Percentiles rank a stretch among this genome's conserved stretches.
Evolutionary conservation across 2,329 filamentous ascomycete genomes (phyloP).

Genomic region (Pseudocercospora ulei): DNA sequence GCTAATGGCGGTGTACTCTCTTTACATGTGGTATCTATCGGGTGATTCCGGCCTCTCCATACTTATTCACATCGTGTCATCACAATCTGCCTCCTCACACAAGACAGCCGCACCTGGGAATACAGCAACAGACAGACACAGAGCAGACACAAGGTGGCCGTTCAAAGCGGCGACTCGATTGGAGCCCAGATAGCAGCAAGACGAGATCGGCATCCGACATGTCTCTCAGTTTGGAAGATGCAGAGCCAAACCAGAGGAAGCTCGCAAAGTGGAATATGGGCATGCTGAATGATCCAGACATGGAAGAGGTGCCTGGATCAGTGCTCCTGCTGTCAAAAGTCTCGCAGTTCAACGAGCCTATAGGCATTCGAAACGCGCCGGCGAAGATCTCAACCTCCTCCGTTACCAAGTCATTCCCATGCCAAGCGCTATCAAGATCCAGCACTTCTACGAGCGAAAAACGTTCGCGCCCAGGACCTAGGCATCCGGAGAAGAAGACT

Average conservation of each 20-base stretch:
- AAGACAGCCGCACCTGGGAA: neutral
- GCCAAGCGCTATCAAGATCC: conserved; percentile 15
- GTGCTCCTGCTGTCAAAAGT: conserved; percentile 50
- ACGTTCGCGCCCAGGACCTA: conserved; percentile 9
- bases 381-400: conserved; percentile 50
- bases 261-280: conserved; percentile 53
- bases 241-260: conserved; percentile 14
- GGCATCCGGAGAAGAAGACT: conserved; percentile 52
- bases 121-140: neutral
- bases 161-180: conserved; percentile 23
- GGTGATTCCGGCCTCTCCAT: neutral
- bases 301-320: conserved; percentile 72
- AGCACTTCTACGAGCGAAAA: conserved; percentile 17
- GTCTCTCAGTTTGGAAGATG: conserved; percentile 16
- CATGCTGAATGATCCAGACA: conserved; percentile 70
- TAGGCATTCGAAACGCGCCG: conserved; percentile 55
- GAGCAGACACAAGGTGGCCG: conserved; percentile 11
- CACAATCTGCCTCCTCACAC: neutral
- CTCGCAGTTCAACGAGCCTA: conserved; percentile 52
- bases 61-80: neutral
- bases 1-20: conserved; percentile 1
- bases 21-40: neutral
- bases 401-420: conserved; percentile 35
- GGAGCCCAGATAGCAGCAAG: conserved; percentile 19
- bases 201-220: conserved; percentile 8